Conservation (phyloP, 148 eudicot genomes). For the Nepenthes gracilis region DNA sequence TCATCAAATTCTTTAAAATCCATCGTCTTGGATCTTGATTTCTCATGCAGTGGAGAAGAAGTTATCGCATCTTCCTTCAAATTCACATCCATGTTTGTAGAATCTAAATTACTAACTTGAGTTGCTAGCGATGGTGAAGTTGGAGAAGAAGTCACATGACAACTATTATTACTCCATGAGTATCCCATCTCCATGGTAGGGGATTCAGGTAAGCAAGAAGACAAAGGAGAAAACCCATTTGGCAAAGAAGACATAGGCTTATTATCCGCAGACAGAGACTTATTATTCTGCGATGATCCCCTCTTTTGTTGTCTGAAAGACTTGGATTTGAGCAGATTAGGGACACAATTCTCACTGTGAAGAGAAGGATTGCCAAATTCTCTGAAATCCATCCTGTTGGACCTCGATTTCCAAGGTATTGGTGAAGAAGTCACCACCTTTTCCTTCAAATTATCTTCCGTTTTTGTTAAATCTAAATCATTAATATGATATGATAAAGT, state of each 20-base stretch:
- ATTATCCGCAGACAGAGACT: too few relatives aligned
- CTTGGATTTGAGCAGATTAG: conserved; percentile 16
- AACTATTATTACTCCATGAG: neutral
- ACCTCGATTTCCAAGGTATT: conserved; percentile 18
- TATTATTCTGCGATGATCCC: too few relatives aligned
- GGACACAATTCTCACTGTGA: conserved; percentile 19
- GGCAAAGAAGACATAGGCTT: conserved; percentile 10
- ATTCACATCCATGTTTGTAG: neutral
- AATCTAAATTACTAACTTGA: neutral
- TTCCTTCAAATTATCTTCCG: conserved; percentile 17
- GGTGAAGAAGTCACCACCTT: conserved; percentile 21
- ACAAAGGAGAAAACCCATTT: conserved; percentile 15
- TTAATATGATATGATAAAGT: too few relatives aligned
- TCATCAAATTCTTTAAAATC: neutral
- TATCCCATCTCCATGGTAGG: conserved; percentile 5
- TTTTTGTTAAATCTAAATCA: neutral
- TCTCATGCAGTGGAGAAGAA: too few relatives aligned
- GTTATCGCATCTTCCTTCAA: too few relatives aligned
- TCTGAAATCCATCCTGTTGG: conserved; percentile 15
- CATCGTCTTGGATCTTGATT: neutral
- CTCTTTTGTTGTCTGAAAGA: conserved; percentile 15
- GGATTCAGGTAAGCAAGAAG: conserved; percentile 24
- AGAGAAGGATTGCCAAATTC: neutral
- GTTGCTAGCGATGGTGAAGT: neutral
- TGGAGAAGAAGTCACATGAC: too few relatives aligned